Evolutionary conservation across 192 early-diverging fungal species (phyloP).

Genomic region (Coemansia sp.): DNA sequence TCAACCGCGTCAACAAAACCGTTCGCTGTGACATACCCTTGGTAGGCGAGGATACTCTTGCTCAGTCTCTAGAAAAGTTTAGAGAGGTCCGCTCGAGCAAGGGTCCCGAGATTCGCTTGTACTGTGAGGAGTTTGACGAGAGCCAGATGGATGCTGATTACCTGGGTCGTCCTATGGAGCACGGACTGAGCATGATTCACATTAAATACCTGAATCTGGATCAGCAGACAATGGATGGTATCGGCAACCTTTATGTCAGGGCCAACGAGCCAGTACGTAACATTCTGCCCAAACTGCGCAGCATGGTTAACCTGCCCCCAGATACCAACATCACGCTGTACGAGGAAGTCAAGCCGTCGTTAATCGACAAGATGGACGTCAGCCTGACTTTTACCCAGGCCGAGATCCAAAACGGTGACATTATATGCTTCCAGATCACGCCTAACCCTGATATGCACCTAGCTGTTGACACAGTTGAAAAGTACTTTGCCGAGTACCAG

Average conservation of each 20-base stretch:
- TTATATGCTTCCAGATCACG: constrained; percentile 75
- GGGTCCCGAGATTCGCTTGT: constrained; percentile 52
- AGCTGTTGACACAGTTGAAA: constrained; percentile 39
- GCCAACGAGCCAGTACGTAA: constrained; percentile 57
- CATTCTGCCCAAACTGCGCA: constrained; percentile 56
- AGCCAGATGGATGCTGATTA: constrained; percentile 83
- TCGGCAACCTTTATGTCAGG: constrained; percentile 56
- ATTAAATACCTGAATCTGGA: constrained; percentile 81
- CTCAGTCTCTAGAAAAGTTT: constrained; percentile 31
- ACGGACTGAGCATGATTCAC: constrained; percentile 62
- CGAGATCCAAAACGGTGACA: constrained; percentile 94
- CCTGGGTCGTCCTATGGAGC: constrained; percentile 57
- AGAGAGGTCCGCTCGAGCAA: constrained; percentile 28
- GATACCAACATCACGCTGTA: constrained; percentile 62
- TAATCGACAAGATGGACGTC: constrained; percentile 79
- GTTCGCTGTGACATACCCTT: constrained; percentile 74
- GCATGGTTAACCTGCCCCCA: constrained; percentile 55
- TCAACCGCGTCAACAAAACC: constrained; percentile 89
- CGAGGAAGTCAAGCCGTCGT: constrained; percentile 91
- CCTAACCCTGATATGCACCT: not conserved
- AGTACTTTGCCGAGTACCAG: constrained; percentile 76
- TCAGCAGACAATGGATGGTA: constrained; percentile 57
- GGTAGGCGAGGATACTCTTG: constrained; percentile 14
- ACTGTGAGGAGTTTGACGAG: constrained; percentile 40
- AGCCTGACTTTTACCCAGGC: constrained; percentile 62